Evolutionary conservation across 2,329 filamentous ascomycete genomes (phyloP).

Genomic region (Arthrinium puccinioides): DNA sequence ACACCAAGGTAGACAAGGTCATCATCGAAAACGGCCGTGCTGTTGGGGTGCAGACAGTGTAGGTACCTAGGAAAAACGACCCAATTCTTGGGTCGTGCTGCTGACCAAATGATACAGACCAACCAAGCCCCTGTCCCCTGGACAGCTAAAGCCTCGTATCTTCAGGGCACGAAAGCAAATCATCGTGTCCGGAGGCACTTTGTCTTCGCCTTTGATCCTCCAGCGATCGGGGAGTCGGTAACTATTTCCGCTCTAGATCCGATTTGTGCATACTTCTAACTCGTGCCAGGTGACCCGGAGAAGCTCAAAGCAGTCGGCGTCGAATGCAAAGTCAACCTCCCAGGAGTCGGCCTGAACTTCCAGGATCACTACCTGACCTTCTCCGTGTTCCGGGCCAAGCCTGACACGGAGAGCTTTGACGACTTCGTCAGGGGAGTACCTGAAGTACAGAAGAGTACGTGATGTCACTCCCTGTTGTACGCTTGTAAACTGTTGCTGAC

Average conservation of each 20-base stretch:
- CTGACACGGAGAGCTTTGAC: constrained; percentile 70
- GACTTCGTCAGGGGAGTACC: constrained; percentile 72
- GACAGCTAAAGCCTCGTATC: constrained; percentile 40
- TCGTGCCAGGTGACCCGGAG: constrained; percentile 52
- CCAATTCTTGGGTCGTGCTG: accelerated
- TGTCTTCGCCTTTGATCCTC: constrained; percentile 68
- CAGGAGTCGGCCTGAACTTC: constrained; percentile 70
- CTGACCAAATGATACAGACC: constrained; percentile 23
- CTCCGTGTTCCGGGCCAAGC: constrained; percentile 64
- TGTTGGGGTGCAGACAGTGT: constrained; percentile 63
- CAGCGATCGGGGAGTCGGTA: constrained; percentile 65
- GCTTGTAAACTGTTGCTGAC: too few species aligned
- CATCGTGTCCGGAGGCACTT: constrained; percentile 64
- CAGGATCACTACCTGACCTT: constrained; percentile 72
- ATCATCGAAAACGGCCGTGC: constrained; percentile 66
- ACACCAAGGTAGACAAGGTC: constrained; percentile 73
- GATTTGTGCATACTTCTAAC: too few species aligned
- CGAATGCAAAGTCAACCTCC: constrained; percentile 62
- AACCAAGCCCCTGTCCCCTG: constrained; percentile 60
- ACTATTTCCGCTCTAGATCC: too few species aligned
- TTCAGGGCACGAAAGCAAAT: constrained; percentile 68
- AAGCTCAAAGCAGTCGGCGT: constrained; percentile 64
- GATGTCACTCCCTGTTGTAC: too few species aligned
- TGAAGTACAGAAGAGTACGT: constrained; percentile 57
- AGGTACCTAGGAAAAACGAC: too few species aligned